Base-by-base conservation (phyloP, 805 yeast genomes). In the Torulaspora indica region DNA sequence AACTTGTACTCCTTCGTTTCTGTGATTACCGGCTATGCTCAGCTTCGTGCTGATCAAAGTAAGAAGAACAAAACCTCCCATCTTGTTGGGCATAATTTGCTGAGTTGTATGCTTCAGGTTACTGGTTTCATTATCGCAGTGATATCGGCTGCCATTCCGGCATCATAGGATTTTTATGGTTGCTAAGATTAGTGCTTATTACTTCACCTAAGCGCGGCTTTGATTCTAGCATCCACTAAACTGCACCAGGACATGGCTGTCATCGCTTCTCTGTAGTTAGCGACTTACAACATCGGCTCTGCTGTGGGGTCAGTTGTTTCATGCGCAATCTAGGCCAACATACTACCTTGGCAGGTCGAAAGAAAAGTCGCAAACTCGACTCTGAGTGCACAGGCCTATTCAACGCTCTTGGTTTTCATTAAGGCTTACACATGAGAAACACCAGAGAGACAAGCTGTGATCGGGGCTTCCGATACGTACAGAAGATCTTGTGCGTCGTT, bases 141-240 rank as follows among this genome's bases (percentile, higher is more conserved):
- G 69, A 63, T 46, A 63, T 66, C 27, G 56, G 63, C 33, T 71
- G 79, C 18, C 66, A 69, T 38, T 54, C 70, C 35, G 89, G 88
- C 52, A 70, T 82, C 44, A 77, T 84, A 59, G 89, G 82, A 12
- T 76, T 82, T 5, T 70, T 78, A 51, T 75, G 81, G 57, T 57
- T 83, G 14, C 63, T 81, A 51, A 90, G 90, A 53, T 73, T 46
- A 89, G 87, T 54, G 85, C 85, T 35, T 86, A 86, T 13, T 76
- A 82, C 61, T 79, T 82, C 69, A 78, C 84, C 12, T 81, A 79
- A n/a, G n/a, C n/a, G n/a, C n/a, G n/a, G n/a, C n/a, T n/a, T n/a
- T n/a, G n/a, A 73, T 79, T 49, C 79, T 77, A 57, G 70, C 85
- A 0, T 69, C 76, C 45, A 73, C 78, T 28, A 73, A 69, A 51